Conservation (phyloP, 305 asterid species). For the Striga hermonthica region DNA sequence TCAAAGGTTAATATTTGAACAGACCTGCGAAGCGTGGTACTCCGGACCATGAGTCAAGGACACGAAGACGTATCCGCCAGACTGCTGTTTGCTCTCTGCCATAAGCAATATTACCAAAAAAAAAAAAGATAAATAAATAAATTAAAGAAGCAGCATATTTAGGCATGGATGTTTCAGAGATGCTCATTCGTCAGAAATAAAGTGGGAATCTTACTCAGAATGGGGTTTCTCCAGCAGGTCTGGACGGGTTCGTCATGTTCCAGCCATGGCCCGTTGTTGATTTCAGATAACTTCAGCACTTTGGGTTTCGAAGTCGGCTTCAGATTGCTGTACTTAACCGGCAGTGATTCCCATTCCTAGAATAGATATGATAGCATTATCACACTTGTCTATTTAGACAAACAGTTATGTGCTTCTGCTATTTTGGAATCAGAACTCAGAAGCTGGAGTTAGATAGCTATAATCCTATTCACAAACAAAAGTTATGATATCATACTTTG, state of each 20-base stretch:
- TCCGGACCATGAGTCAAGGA: conserved; percentile 55
- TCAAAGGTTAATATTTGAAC: not conserved
- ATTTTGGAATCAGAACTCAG: no score
- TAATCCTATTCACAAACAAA: not conserved
- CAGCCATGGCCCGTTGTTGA: conserved; percentile 38
- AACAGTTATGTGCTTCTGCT: no score
- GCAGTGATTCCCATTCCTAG: conserved; percentile 34
- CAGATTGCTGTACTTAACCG: conserved; percentile 29
- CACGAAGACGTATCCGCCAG: conserved; percentile 50
- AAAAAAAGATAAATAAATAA: not conserved
- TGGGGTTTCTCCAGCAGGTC: conserved; percentile 51
- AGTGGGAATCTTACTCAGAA: conserved; percentile 16
- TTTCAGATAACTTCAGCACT: conserved; percentile 31
- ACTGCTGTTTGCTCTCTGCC: conserved; percentile 37
- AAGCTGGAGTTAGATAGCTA: not conserved
- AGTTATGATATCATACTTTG: no score
- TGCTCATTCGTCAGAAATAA: not conserved
- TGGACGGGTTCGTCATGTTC: conserved; percentile 31
- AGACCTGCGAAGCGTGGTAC: conserved; percentile 63
- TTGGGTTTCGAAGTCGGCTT: conserved; percentile 35
- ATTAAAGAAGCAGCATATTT: not conserved
- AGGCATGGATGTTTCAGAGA: not conserved
- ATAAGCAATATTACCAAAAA: not conserved
- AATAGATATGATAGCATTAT: not conserved
- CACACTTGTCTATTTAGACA: no score